These are phyloP conservation scores for Plenodomus lindquistii DNA, from an alignment of 2,329 filamentous ascomycete genomes.

Conservation along the genomic window DNA sequence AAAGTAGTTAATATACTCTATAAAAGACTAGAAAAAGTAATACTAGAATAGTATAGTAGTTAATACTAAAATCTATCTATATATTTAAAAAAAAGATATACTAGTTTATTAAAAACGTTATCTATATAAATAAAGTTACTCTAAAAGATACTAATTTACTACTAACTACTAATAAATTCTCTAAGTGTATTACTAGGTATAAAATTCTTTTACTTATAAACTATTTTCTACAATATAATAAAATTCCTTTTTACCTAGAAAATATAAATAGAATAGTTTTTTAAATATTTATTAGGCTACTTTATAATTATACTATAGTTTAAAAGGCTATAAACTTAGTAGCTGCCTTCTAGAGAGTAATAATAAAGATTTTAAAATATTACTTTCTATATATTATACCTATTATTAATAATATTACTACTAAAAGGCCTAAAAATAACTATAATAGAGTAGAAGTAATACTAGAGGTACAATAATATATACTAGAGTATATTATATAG, in stretches of 20 bases:
- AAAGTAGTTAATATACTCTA: neutral
- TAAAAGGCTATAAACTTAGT: too few relatives aligned
- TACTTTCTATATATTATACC: neutral
- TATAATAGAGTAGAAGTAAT: neutral
- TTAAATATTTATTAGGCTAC: neutral
- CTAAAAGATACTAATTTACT: neutral
- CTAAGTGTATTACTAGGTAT: too few relatives aligned
- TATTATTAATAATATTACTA: conserved; percentile 2
- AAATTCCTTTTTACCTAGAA: too few relatives aligned
- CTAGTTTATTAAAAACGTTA: neutral
- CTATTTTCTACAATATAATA: too few relatives aligned
- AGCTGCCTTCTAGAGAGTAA: conserved; percentile 1
- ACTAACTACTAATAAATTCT: too few relatives aligned
- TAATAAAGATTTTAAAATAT: conserved; percentile 5
- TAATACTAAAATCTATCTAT: conserved; percentile 5
- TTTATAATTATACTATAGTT: neutral
- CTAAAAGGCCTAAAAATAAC: neutral
- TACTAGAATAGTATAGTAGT: neutral
- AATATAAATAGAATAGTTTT: neutral
- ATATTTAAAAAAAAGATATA: conserved; percentile 1
- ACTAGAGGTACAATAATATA: neutral
- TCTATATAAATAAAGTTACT: conserved; percentile 1
- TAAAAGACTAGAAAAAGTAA: neutral
- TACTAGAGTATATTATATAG: too few relatives aligned
- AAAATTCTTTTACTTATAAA: too few relatives aligned